phyloP scores from a whole-genome alignment of 768 basidiomycete species.

The Inosperma sp. region DNA sequence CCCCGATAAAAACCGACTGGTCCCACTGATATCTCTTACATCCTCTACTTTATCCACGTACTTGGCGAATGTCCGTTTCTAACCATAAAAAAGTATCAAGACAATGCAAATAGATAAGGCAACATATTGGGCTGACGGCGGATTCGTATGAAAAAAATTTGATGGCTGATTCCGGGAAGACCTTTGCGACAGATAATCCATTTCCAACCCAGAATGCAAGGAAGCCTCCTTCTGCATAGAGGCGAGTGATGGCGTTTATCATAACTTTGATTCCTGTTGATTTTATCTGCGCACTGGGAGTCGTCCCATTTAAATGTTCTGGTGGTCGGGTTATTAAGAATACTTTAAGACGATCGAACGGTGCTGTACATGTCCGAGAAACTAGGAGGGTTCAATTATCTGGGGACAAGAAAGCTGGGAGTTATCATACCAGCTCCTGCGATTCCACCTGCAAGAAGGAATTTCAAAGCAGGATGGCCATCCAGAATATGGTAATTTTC shows the following conservation, averaged over 20 bases:
- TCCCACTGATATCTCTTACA: constrained; percentile 80
- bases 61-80: constrained; percentile 94
- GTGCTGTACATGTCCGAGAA: constrained; percentile 93
- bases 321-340: constrained; percentile 90
- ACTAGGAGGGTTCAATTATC: constrained; percentile 43
- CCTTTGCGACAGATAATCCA: constrained; percentile 88
- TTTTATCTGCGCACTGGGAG: constrained; percentile 37
- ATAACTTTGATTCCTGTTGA: constrained; percentile 62
- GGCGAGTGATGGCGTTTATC: constrained; percentile 63
- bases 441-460: constrained; percentile 88
- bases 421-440: constrained; percentile 79
- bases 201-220: constrained; percentile 98
- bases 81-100: constrained; percentile 12
- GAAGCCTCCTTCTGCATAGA: constrained; percentile 87
- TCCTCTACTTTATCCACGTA: constrained; percentile 92
- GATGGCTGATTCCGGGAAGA: constrained; percentile 97
- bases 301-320: constrained; percentile 56
- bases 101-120: constrained; percentile 10
- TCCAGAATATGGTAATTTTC: constrained; percentile 60
- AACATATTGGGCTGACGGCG: constrained; percentile 52
- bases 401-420: neutral
- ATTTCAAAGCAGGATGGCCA: constrained; percentile 74
- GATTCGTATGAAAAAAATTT: constrained; percentile 97
- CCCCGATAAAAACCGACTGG: constrained; percentile 90
- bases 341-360: constrained; percentile 94